Conservation (phyloP, 2,329 filamentous ascomycete genomes). For the Parastagonospora avenae region DNA sequence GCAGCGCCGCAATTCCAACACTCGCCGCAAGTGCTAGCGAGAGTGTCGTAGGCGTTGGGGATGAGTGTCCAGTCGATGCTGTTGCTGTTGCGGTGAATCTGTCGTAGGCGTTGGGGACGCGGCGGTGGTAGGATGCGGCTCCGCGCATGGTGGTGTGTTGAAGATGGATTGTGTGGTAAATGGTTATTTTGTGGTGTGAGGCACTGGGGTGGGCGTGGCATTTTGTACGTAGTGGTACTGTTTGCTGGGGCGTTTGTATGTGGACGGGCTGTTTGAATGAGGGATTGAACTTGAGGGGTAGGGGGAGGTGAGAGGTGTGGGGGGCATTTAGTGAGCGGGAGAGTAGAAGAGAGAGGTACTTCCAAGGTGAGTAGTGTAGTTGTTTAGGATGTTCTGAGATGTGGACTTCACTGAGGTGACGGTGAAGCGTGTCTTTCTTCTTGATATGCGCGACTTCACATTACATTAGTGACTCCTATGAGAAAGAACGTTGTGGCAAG, state of each 20-base stretch:
- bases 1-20: constrained; percentile 11
- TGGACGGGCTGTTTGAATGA: neutral
- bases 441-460: too few species aligned
- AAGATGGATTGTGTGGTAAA: too few species aligned
- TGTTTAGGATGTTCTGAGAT: neutral
- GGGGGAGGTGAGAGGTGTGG: neutral
- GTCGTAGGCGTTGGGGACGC: neutral
- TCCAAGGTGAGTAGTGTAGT: neutral
- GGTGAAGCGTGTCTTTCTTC: too few species aligned
- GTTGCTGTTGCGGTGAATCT: neutral
- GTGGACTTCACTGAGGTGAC: neutral
- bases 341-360: neutral
- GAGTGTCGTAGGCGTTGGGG: neutral
- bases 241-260: neutral
- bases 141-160: too few species aligned
- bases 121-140: too few species aligned
- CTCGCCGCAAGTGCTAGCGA: neutral
- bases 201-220: too few species aligned
- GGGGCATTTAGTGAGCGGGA: neutral
- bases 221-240: too few species aligned
- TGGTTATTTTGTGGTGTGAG: too few species aligned
- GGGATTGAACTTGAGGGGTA: neutral
- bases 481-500: too few species aligned
- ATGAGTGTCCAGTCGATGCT: neutral
- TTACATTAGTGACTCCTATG: too few species aligned